Conservation (phyloP, 305 asterid species). For the Rubia balearica region DNA sequence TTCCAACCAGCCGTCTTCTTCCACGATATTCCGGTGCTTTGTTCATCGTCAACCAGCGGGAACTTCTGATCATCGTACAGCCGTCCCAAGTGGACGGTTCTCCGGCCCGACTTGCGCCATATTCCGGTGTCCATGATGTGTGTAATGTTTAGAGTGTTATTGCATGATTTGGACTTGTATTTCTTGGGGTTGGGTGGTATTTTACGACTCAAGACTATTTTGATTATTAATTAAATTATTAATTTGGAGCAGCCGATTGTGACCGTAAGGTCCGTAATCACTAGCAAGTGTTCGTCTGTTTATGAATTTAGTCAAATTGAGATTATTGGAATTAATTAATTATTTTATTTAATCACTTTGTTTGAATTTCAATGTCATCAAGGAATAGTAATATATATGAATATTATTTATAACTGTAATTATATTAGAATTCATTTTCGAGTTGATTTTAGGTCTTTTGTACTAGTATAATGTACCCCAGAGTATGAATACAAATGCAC, state of each 20-base stretch:
- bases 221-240: background rate
- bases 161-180: background rate
- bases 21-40: background rate
- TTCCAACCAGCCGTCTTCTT: constrained; percentile 14
- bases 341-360: no score
- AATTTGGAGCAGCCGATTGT: background rate
- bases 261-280: background rate
- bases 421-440: no score
- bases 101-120: constrained; percentile 15
- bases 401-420: no score
- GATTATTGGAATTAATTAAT: background rate
- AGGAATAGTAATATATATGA: no score
- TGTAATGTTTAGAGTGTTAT: background rate
- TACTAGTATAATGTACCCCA: no score
- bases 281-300: background rate
- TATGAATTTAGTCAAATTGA: background rate
- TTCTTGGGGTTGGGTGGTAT: background rate
- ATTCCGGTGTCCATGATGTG: constrained; percentile 12
- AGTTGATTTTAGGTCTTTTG: no score
- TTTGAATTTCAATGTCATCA: no score
- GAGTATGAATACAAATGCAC: no score
- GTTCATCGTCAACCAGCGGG: background rate
- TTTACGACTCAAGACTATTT: background rate
- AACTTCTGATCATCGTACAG: background rate
- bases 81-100: constrained; percentile 13